These are phyloP conservation scores for Botrytis sinoallii DNA, from an alignment of 2,329 filamentous ascomycete species.

Conservation along the genomic window DNA sequence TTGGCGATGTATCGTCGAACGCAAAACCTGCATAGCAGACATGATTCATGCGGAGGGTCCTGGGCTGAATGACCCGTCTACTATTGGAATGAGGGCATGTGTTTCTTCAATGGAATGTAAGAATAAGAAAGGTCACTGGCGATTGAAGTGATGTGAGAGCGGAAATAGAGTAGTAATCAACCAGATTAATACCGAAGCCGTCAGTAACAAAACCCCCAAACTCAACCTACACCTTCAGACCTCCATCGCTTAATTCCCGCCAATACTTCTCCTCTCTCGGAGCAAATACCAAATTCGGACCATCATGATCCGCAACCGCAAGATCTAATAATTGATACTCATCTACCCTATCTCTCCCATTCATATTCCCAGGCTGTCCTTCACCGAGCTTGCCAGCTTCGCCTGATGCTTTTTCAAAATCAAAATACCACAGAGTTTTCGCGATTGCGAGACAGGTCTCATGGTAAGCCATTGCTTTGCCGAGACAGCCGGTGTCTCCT, in stretches of 20 bases:
- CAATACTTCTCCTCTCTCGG: not conserved
- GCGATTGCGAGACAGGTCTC: not conserved
- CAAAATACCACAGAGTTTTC: not conserved
- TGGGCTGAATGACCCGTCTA: not conserved
- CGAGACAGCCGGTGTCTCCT: not conserved
- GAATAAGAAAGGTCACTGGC: not conserved
- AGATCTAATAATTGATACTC: not conserved
- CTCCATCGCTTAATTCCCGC: not conserved
- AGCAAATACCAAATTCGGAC: not conserved
- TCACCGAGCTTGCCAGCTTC: not conserved
- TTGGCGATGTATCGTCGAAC: too few relatives aligned
- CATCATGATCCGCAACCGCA: not conserved
- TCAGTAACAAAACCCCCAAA: not conserved
- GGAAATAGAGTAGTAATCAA: not conserved
- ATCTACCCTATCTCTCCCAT: not conserved
- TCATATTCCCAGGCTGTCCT: not conserved
- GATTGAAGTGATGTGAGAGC: not conserved
- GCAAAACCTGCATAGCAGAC: too few relatives aligned
- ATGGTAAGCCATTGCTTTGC: not conserved
- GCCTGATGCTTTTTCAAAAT: not conserved
- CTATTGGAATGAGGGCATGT: not conserved
- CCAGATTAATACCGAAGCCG: not conserved
- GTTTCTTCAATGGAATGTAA: not conserved
- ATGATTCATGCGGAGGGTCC: too few relatives aligned
- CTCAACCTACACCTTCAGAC: not conserved